Base-by-base conservation (phyloP, 192 early-diverging fungal species). In the Coemansia sp. region DNA sequence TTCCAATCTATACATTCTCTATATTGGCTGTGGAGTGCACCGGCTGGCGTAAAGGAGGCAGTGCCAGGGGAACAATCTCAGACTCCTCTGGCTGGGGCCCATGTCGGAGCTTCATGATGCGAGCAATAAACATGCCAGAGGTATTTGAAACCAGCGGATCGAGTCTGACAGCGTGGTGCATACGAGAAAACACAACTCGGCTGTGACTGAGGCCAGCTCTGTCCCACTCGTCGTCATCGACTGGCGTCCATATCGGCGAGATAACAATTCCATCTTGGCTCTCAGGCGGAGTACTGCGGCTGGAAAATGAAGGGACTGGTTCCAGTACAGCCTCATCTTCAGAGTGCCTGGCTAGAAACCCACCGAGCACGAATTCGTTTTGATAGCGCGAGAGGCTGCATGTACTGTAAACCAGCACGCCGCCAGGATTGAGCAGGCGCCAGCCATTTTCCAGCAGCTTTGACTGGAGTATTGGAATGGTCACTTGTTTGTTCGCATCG, bases 361-460 rank as follows among this genome's bases (percentile, higher is more conserved):
- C 89, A 11, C 66, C 82, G 2, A 98, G 71, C 24, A 95, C 84
- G 27, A 85, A 86, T 63, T 98, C 95, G 67, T 98, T 97, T 64
- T 98, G 95, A 18, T 74, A 71, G 9, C 76, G 58, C 0, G 92
- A 84, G 12, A 92, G 70, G 14, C 86, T 90, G 66, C 92, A 94
- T 0, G 91, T 92, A 62, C 90, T 92, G 73, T 98, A 98, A 3
- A 97, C 91, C 53, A 97, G 69, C 4, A 91, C 68, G 1, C 94
- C 94, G 22, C 86, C 90, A 0, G 83, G 71, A 53, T 84, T 87
- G 12, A 93, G 72, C 60, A 95, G 58, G 12, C 76, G 68, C 82
- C 90, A 94, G 3, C 88, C 94, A 60, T 91, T 93, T 29, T 80
- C 69, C 29, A 96, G 70, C 2, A 98, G 77, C 34, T 69, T 53